Conservation (phyloP, 2,329 filamentous ascomycete genomes). For the Cryphonectria nitschkei region DNA sequence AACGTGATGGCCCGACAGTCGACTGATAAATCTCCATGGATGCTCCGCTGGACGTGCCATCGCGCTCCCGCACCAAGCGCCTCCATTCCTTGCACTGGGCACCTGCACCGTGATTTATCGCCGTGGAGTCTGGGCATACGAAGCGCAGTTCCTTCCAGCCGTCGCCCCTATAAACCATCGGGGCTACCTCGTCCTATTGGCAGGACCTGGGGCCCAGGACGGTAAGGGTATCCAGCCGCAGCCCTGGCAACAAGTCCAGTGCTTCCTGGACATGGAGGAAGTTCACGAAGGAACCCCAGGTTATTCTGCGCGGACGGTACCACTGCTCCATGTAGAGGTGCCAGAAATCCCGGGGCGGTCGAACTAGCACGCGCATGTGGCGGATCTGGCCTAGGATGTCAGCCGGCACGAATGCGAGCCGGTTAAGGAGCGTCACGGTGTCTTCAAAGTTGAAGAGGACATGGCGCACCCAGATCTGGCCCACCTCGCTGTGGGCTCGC, state of each 20-base stretch:
- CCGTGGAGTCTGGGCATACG: background rate
- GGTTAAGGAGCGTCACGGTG: background rate
- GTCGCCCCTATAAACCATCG: background rate
- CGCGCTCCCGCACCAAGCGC: background rate
- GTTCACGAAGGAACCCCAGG: background rate
- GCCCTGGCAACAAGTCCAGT: background rate
- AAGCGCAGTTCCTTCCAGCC: background rate
- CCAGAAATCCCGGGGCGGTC: background rate
- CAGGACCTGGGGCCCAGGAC: background rate
- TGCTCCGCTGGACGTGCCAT: background rate
- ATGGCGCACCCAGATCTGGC: background rate
- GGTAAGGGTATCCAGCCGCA: background rate
- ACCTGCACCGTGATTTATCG: background rate
- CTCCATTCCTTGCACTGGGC: background rate
- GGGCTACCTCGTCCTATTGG: background rate
- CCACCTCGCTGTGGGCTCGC: background rate
- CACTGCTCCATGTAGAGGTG: background rate
- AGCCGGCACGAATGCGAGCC: background rate
- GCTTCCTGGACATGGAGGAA: background rate
- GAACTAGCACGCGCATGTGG: background rate
- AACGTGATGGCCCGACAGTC: background rate
- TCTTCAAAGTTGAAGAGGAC: slow-evolving; percentile 4
- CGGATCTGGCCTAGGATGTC: background rate
- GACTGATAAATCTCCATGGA: background rate
- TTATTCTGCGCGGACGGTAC: no score